Percentiles rank a stretch among this genome's conserved stretches.
Conservation (phyloP, 169 alveolate genomes). For the Eimeria necatrix region DNA sequence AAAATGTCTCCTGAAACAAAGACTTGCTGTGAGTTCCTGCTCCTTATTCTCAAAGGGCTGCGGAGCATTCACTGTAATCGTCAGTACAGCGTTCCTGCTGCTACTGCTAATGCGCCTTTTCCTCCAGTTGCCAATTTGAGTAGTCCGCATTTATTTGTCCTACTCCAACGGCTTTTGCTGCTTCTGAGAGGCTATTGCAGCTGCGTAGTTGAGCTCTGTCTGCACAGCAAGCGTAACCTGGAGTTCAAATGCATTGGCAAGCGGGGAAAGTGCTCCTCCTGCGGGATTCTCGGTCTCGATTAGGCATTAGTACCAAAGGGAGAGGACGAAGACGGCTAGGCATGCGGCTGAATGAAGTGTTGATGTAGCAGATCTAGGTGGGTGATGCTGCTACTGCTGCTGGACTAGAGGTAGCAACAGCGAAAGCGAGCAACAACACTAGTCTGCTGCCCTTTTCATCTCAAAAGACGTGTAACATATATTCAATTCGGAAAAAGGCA, state of each 20-base stretch:
- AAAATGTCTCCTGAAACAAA: not conserved
- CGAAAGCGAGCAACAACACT: not conserved
- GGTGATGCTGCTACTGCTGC: slow-evolving; percentile 33
- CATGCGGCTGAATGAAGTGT: too few relatives aligned
- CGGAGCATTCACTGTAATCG: too few relatives aligned
- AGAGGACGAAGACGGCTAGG: too few relatives aligned
- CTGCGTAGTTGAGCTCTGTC: not conserved
- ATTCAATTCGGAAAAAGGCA: not conserved
- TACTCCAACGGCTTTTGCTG: not conserved
- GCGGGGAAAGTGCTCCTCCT: too few relatives aligned
- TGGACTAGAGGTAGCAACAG: slow-evolving; percentile 16
- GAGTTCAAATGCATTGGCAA: too few relatives aligned
- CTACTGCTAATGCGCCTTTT: not conserved
- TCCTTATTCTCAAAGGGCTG: not conserved
- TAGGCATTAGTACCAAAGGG: too few relatives aligned
- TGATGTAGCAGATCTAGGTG: too few relatives aligned
- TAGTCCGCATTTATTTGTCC: not conserved
- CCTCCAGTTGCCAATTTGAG: not conserved
- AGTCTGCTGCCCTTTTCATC: slow-evolving; percentile 4
- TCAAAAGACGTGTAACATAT: too few relatives aligned
- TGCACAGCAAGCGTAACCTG: too few relatives aligned
- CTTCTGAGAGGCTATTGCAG: not conserved
- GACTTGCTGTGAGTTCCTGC: not conserved
- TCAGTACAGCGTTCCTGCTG: too few relatives aligned
- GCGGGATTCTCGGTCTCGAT: too few relatives aligned